A percentile compares a stretch with the other conserved stretches of the same genome.
Evolutionary conservation across 805 yeast species (phyloP).

Genomic region (Teunomyces stri): DNA sequence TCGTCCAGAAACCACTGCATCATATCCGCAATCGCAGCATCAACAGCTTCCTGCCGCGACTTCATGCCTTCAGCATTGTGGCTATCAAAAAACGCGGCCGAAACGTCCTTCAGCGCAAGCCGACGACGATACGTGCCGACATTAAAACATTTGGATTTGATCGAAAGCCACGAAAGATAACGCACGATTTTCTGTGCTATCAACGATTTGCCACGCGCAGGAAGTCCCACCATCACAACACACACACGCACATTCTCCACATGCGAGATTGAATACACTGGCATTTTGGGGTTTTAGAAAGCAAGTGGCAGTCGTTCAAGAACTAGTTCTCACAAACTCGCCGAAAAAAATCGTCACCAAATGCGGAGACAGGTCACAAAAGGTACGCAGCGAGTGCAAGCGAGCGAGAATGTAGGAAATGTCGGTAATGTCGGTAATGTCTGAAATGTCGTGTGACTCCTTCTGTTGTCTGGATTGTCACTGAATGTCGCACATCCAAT

Average conservation of each 20-base stretch:
- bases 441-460: background rate
- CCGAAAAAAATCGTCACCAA: background rate
- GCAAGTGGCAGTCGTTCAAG: background rate
- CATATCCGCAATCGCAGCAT: constrained; percentile 73
- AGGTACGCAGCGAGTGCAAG: too few relatives aligned
- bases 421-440: too few relatives aligned
- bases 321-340: background rate
- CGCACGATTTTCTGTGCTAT: constrained; percentile 93
- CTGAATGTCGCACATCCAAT: too few relatives aligned
- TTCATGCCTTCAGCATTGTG: constrained; percentile 62
- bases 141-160: constrained; percentile 81
- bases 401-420: background rate
- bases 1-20: constrained; percentile 81
- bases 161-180: constrained; percentile 88
- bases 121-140: constrained; percentile 83
- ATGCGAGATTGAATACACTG: constrained; percentile 55
- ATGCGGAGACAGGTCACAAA: background rate
- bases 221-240: constrained; percentile 85
- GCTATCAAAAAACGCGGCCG: constrained; percentile 77
- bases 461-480: background rate
- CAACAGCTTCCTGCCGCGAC: constrained; percentile 67
- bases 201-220: constrained; percentile 91
- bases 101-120: constrained; percentile 49
- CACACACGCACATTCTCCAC: constrained; percentile 75
- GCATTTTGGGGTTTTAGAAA: constrained; percentile 33